A percentile compares a stretch with the other conserved stretches of the same genome.
Evolutionary conservation across 345 rosid species (phyloP).

Genomic region (Salix viminalis): DNA sequence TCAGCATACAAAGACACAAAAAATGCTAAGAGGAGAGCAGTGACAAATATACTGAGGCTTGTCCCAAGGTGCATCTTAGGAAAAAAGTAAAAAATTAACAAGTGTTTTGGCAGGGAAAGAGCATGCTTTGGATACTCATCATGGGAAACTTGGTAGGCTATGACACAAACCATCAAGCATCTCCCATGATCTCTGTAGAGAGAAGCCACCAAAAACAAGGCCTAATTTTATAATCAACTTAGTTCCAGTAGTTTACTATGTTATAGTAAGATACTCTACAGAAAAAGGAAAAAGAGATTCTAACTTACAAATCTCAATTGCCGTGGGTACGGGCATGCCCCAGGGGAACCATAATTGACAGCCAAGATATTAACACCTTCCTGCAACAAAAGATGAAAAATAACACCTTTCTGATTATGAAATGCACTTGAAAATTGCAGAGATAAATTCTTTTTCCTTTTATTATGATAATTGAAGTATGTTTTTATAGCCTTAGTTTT

Average conservation of each 20-base stretch:
- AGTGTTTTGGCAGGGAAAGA: not conserved
- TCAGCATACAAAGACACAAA: not conserved
- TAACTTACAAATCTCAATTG: conserved; percentile 63
- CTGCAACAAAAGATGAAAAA: conserved; percentile 31
- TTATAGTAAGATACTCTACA: too few species aligned
- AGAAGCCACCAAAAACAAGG: too few species aligned
- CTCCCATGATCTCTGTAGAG: too few species aligned
- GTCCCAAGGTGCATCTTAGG: not conserved
- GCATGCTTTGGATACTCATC: not conserved
- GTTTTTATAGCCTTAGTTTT: too few species aligned
- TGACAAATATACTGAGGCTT: not conserved
- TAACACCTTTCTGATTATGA: too few species aligned
- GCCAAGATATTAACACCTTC: conserved; percentile 79
- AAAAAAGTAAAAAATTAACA: not conserved
- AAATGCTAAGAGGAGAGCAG: not conserved
- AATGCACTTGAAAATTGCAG: too few species aligned
- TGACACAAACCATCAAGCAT: too few species aligned
- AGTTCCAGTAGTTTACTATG: too few species aligned
- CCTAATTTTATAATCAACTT: too few species aligned
- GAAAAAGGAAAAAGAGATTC: conserved; percentile 5
- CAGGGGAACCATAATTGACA: conserved; percentile 77
- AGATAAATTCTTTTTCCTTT: too few species aligned
- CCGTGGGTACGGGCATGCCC: conserved; percentile 74
- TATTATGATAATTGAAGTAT: too few species aligned
- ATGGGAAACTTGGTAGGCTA: not conserved